Evolutionary conservation across 176 grass and related monocot genomes (phyloP), one percentile per base, ranked within the genome.

Genomic region (Carex pumila): DNA sequence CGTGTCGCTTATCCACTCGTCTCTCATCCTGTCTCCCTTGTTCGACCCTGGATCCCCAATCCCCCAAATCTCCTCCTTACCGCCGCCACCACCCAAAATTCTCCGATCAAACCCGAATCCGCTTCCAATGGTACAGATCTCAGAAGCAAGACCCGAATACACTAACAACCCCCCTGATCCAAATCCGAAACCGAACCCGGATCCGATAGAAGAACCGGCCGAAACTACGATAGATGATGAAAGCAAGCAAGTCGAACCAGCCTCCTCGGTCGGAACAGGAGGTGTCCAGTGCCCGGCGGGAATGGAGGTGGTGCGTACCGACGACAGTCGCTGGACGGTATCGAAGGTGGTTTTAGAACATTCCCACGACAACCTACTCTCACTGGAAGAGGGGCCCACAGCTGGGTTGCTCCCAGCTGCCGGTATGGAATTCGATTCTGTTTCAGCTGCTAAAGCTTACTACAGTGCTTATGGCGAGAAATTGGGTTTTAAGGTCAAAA

Each of bases 351-450:
- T 84, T 29, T 45, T 86, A 31, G 88, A 80, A 76, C 88, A 89
- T 65, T 83, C 80, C 55, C 88, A 89, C 17, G 71, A 29, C 7
- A 69, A 85, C 19, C 5, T 72, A 61, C 79, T 80, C 13, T 85
- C 79, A 36, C 84, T 81, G 61, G 84, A 85, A 71, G 52, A 66
- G 31, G 61, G 85, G 19, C 60, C 84, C 34, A 29, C 74, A n/a
- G 60, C 62, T 12, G 39, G 76, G 45, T 12, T 89, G 15, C 58
- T 89, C 17, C 88, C 88, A n/a, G 49, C 61, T 65, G 13, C 71
- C 12, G 88, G 84, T 30, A 89, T 86, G 88, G 84, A 89, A 52
- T 89, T 89, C 60, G 84, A 89, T 43, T 89, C 88, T 13, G 52
- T 89, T 14, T 83, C 84, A 17, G 84, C 84, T 6, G 88, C 84